A percentile compares a stretch with the other conserved stretches of the same genome.
These are phyloP conservation scores for Panicum miliaceum DNA, from an alignment of 176 grass and related monocot species.

Conservation along the genomic window DNA sequence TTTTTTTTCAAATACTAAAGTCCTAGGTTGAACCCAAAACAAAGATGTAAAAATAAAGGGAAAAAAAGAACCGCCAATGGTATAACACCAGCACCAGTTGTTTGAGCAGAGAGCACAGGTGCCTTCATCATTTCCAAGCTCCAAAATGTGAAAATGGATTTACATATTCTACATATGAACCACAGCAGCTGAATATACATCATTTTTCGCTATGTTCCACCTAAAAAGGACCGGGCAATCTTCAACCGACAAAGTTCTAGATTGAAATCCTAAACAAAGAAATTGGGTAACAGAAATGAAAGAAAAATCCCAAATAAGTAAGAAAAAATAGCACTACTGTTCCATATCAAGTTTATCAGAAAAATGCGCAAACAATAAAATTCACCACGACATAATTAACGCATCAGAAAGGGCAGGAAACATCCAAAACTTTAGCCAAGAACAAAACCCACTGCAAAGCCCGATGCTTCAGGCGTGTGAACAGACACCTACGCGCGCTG, in stretches of 20 bases:
- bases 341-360: neutral
- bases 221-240: neutral
- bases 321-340: neutral
- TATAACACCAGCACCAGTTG: neutral
- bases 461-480: neutral
- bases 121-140: conserved; percentile 13
- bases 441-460: neutral
- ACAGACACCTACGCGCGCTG: neutral
- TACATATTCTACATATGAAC: conserved; percentile 23
- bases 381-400: neutral
- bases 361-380: neutral
- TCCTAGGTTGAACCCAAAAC: neutral
- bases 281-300: neutral
- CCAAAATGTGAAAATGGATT: neutral
- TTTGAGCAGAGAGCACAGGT: neutral
- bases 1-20: neutral
- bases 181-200: neutral
- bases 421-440: neutral
- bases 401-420: conserved; percentile 6
- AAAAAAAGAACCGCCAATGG: neutral
- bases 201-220: neutral
- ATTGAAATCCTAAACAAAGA: conserved; percentile 1
- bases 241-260: neutral
- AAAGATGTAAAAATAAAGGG: neutral
- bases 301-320: conserved; percentile 6